phyloP scores from a whole-genome alignment of 2,329 filamentous ascomycete species.

The Diaporthe citri region DNA sequence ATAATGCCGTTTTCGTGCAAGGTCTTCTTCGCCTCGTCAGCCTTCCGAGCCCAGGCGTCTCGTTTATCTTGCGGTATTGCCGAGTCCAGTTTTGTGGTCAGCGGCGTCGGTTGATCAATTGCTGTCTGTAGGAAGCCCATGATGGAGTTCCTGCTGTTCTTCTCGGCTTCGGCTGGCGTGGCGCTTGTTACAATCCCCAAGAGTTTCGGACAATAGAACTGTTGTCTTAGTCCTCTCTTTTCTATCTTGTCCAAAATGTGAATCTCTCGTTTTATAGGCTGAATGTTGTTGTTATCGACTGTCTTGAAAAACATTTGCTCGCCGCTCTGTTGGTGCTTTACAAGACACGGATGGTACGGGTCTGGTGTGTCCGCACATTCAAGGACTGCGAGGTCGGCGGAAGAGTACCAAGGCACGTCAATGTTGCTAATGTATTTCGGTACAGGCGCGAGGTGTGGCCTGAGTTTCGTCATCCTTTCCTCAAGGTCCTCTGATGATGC shows the following conservation, averaged over 20 bases:
- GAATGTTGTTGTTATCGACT: slow-evolving; percentile 30
- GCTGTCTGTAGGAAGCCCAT: slow-evolving; percentile 34
- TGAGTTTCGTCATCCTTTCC: slow-evolving; percentile 21
- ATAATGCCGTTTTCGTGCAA: slow-evolving; percentile 39
- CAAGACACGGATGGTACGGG: slow-evolving; percentile 27
- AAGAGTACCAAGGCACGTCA: slow-evolving; percentile 26
- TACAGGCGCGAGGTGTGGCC: slow-evolving; percentile 11
- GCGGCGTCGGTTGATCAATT: slow-evolving; percentile 13
- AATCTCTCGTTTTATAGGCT: slow-evolving; percentile 31
- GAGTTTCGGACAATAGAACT: slow-evolving; percentile 6
- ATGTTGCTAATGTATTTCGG: slow-evolving; percentile 29
- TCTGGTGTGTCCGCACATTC: slow-evolving; percentile 6
- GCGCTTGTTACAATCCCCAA: slow-evolving; percentile 19
- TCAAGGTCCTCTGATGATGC: slow-evolving; percentile 5
- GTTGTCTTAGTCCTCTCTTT: slow-evolving; percentile 13
- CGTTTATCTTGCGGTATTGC: slow-evolving; percentile 12
- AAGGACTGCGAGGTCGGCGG: slow-evolving; percentile 9
- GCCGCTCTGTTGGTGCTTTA: not conserved
- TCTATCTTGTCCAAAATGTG: not conserved
- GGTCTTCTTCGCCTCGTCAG: not conserved
- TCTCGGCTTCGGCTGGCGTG: not conserved
- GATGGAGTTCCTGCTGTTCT: slow-evolving; percentile 2
- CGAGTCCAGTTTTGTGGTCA: slow-evolving; percentile 28
- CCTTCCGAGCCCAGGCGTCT: slow-evolving; percentile 25
- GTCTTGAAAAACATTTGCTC: slow-evolving; percentile 29